Percentiles rank a stretch among this genome's conserved stretches.
Conservation (phyloP, 2,329 filamentous ascomycete genomes). For the Paecilomyces fulvus region DNA sequence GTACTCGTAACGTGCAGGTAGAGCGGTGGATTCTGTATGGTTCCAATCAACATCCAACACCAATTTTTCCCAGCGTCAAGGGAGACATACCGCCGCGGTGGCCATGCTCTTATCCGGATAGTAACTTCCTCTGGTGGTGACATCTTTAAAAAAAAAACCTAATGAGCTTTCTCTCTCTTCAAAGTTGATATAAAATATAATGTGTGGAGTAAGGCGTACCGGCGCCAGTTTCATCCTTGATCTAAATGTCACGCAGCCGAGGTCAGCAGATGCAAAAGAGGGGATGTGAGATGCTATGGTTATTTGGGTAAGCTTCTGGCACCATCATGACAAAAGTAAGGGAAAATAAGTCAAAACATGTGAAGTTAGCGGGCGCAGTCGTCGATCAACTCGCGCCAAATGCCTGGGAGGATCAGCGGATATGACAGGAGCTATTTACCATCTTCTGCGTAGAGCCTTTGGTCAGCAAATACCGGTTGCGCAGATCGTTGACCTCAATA, state of each 20-base stretch:
- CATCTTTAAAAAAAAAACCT: constrained; percentile 62
- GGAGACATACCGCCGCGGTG: constrained; percentile 67
- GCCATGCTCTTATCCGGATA: constrained; percentile 98
- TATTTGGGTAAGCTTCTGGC: constrained; percentile 61
- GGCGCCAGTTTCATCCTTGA: constrained; percentile 99
- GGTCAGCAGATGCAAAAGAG: constrained; percentile 93
- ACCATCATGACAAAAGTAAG: constrained; percentile 42
- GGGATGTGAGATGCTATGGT: constrained; percentile 49
- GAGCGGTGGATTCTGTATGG: constrained; percentile 70
- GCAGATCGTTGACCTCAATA: constrained; percentile 96
- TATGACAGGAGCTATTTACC: constrained; percentile 79
- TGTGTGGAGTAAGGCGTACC: constrained; percentile 64
- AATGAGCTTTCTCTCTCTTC: constrained; percentile 53
- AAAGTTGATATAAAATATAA: constrained; percentile 39
- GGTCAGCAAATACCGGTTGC: constrained; percentile 93
- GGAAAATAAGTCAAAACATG: constrained; percentile 25
- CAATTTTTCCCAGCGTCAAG: not conserved
- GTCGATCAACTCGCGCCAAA: constrained; percentile 26
- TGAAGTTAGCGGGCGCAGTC: constrained; percentile 26
- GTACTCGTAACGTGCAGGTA: constrained; percentile 95
- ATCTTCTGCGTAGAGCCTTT: constrained; percentile 98
- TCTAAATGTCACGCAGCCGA: constrained; percentile 82
- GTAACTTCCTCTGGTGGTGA: constrained; percentile 94
- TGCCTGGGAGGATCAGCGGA: constrained; percentile 57
- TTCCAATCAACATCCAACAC: constrained; percentile 1